A percentile compares a stretch with the other conserved stretches of the same genome.
Conservation (phyloP, 1,284 basidiomycete species). For the Tilletiopsis washingtonensis region DNA sequence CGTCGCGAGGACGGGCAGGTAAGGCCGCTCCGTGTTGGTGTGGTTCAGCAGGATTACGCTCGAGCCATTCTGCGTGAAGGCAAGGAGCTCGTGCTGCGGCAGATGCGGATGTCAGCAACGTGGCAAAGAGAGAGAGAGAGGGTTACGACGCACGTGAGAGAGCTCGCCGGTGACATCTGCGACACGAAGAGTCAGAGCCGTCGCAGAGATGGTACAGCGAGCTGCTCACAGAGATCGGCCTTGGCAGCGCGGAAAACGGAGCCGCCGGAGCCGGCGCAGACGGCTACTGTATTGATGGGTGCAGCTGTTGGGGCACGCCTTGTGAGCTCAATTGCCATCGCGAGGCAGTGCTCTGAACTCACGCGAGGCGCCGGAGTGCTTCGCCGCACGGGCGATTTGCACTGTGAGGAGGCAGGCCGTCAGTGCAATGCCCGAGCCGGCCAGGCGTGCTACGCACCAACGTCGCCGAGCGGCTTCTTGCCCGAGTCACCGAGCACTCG, state of each 20-base stretch:
- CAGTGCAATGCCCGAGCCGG: too few species aligned
- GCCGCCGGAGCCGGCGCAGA: slow-evolving; percentile 41
- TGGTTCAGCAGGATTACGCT: slow-evolving; percentile 42
- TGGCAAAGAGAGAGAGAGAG: not conserved
- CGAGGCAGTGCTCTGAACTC: too few species aligned
- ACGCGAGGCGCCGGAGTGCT: too few species aligned
- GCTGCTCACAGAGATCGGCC: slow-evolving; percentile 31
- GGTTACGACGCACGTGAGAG: slow-evolving; percentile 17
- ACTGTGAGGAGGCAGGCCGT: not conserved
- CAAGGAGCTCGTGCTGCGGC: slow-evolving; percentile 40
- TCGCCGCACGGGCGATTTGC: slow-evolving; percentile 1
- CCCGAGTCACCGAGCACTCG: not conserved
- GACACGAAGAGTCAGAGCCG: not conserved
- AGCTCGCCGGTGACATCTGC: slow-evolving; percentile 41
- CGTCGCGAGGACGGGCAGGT: slow-evolving; percentile 23
- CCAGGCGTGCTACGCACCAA: too few species aligned
- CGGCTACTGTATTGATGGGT: slow-evolving; percentile 25
- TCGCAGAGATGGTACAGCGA: not conserved
- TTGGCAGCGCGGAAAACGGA: slow-evolving; percentile 25
- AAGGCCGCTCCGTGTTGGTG: slow-evolving; percentile 40
- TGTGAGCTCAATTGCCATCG: too few species aligned
- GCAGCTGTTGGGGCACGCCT: not conserved
- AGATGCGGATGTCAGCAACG: not conserved
- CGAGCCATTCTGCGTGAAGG: slow-evolving; percentile 32
- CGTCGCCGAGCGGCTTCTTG: too few species aligned